These are phyloP conservation scores for Nemania serpens DNA, from an alignment of 2,329 filamentous ascomycete genomes.

Conservation along the genomic window DNA sequence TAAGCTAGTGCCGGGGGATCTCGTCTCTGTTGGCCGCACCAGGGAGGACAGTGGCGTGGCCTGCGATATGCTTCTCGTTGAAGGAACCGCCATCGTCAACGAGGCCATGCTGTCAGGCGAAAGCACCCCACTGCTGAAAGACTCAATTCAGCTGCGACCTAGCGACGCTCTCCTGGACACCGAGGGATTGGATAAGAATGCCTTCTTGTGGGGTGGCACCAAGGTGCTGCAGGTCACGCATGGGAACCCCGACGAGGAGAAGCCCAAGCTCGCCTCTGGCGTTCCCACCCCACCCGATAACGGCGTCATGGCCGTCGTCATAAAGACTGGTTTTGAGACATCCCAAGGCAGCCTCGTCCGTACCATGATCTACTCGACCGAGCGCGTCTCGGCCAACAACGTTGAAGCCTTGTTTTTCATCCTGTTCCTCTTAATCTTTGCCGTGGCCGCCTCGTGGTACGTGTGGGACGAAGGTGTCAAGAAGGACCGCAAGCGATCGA, in stretches of 20 bases:
- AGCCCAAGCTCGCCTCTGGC: constrained; percentile 72
- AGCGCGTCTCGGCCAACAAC: constrained; percentile 98
- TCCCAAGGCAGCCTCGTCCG: constrained; percentile 96
- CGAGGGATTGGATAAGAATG: constrained; percentile 93
- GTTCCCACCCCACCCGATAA: constrained; percentile 88
- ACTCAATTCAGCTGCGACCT: constrained; percentile 90
- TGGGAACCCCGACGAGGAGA: constrained; percentile 75
- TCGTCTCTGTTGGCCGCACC: constrained; percentile 88
- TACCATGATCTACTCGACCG: constrained; percentile 99
- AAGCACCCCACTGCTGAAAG: constrained; percentile 94
- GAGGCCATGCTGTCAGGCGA: constrained; percentile 99
- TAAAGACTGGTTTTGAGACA: constrained; percentile 98
- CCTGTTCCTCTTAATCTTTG: constrained; percentile 93
- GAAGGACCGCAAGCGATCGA: constrained; percentile 94
- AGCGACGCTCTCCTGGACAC: constrained; percentile 79
- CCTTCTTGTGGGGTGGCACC: constrained; percentile 95
- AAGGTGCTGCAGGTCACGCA: constrained; percentile 97
- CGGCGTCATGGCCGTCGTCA: constrained; percentile 89
- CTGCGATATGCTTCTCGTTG: constrained; percentile 94
- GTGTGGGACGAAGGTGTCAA: constrained; percentile 97
- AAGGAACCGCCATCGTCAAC: constrained; percentile 96
- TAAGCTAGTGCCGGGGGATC: constrained; percentile 87
- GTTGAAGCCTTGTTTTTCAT: constrained; percentile 96
- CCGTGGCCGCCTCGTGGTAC: constrained; percentile 97
- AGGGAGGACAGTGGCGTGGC: constrained; percentile 97